Base-by-base conservation (phyloP, 2,329 filamentous ascomycete species). In the Emericellopsis atlantica region DNA sequence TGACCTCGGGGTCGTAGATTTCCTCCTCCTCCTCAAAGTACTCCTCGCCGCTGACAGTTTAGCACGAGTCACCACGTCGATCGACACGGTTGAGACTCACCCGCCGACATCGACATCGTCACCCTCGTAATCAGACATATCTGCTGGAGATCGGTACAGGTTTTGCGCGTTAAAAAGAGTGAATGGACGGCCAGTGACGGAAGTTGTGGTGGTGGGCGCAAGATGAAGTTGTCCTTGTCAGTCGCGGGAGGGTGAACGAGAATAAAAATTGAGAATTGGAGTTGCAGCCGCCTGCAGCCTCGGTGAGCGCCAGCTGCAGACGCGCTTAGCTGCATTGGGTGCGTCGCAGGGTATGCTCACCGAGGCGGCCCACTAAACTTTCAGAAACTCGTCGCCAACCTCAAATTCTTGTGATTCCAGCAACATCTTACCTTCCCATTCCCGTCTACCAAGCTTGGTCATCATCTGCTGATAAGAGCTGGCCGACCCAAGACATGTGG, bases 1-100 rank as follows among this genome's bases (percentile, higher is more conserved):
- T 70, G 41, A 66, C 62, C 50, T 79, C 74, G 24, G 59, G 56
- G 50, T 79, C 75, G 55, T 74, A 77, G 55, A 67, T 72, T 46
- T 78, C 73, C 43, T 80, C 76, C 41, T 82, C 79, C 45, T 87
- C 81, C 48, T 89, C 79, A 66, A 77, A 83, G 54, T 77, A 74
- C 54, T 82, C 76, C 62, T 81, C 76, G 54, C 82, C 80, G 51
- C 78, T 82, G 21, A 41, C 31, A 33, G 18, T 29, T 35, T 23
- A 24, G 40, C 40, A 23, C 33, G 18, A 41, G 26, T 18, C 14
- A 35, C 40, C 8, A 6, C 10, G 18, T 7, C 18, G 23, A 10
- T 11, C 12, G 18, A 18, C 32, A 32, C 24, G 22, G 37, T 7
- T 32, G 47, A 40, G 16, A 62, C 72, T 66, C 63, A 79, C 74